A percentile compares a stretch with the other conserved stretches of the same genome.
These are phyloP conservation scores for Erodium texanum DNA, from an alignment of 441 rosid species.

Conservation along the genomic window DNA sequence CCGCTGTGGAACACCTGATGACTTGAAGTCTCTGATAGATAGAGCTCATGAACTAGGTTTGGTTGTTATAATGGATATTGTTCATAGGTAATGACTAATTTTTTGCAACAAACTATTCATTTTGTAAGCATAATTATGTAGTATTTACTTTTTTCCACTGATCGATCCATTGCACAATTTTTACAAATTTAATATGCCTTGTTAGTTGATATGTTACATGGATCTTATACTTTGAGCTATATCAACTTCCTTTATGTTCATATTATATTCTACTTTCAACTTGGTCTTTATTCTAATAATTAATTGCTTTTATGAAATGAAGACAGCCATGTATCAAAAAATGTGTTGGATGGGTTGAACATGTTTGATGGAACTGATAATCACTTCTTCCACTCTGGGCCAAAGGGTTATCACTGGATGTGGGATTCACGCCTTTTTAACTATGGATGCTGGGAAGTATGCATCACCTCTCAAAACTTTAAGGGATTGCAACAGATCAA, in stretches of 20 bases:
- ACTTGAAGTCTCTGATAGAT: constrained; percentile 85
- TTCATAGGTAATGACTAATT: constrained; percentile 62
- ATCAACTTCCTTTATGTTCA: not conserved
- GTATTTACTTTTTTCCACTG: not conserved
- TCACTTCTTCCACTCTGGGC: constrained; percentile 89
- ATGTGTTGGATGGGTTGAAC: constrained; percentile 85
- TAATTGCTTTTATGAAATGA: constrained; percentile 18
- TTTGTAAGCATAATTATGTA: constrained; percentile 8
- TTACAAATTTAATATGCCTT: too few species aligned
- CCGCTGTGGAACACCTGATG: constrained; percentile 98
- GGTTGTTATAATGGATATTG: constrained; percentile 95
- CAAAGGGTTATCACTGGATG: constrained; percentile 89
- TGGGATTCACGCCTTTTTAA: constrained; percentile 99
- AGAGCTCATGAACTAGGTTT: constrained; percentile 92
- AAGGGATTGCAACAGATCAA: constrained; percentile 1
- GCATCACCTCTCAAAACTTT: constrained; percentile 18
- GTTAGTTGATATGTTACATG: too few species aligned
- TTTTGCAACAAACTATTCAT: constrained; percentile 10
- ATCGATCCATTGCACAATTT: not conserved
- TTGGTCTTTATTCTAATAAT: constrained; percentile 8
- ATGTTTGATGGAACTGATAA: constrained; percentile 96
- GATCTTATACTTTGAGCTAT: not conserved
- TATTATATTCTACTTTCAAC: not conserved
- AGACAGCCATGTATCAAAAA: constrained; percentile 84
- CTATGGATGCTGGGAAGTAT: constrained; percentile 95